Evolutionary conservation across 176 grass and related monocot species (phyloP), one percentile per base, ranked within the genome.

Genomic region (Musa acuminata): DNA sequence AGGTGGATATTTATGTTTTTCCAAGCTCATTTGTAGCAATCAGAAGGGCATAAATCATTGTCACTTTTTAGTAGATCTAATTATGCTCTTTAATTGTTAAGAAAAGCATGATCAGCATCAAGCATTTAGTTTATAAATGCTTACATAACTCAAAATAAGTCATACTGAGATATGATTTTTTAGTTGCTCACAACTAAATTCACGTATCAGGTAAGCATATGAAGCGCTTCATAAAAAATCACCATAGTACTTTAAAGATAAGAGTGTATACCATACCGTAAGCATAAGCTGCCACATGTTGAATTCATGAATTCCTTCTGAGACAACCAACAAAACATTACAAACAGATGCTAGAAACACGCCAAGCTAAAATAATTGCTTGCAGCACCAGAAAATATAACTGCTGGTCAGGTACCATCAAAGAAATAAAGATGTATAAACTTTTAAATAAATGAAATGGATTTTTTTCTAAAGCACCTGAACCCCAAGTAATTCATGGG

Each of bases 301-400:
- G 21, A 87, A 84, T 69, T 98, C 90, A 63, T 87, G 81, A 52
- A 85, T 85, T 51, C 94, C 84, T 81, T 93, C 90, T 49, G 94
- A 98, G 49, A 93, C 84, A 8, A 93, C 88, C 81, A 98, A 75
- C 82, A 98, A 75, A 73, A 89, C 69, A 77, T 98, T 98, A 48
- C 94, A 98, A 81, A 98, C 82, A 72, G 94, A 98, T 78, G 94
- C 87, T 79, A 98, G 82, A 77, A 98, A 97, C 77, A 98, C 84
- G 69, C 85, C 87, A 84, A 98, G 82, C 94, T 98, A 93, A 70
- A 96, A 71, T n/a, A 81, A 71, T 89, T 87, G 81, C 92, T 92
- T 96, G 92, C 89, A 84, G 66, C 64, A 86, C 63, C 75, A 84
- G 9, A 86, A 80, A 60, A 82, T 9, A 72, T 55, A 65, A 85